Conservation (phyloP, 106 monocot species). For the Platanthera zijinensis region DNA sequence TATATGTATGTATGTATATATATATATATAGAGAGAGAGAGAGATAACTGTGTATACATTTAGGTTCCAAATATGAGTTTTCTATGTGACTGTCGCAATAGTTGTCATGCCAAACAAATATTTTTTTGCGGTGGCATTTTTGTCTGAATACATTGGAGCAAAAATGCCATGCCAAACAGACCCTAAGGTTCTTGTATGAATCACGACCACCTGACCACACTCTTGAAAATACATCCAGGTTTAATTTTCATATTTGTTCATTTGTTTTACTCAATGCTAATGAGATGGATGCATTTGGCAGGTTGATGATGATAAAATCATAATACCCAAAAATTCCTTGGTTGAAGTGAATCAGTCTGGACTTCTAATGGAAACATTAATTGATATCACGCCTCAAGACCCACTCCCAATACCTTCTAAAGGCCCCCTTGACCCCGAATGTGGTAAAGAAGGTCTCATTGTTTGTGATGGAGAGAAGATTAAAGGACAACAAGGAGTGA, state of each 20-base stretch:
- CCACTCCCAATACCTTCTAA: constrained; percentile 67
- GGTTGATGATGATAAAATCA: constrained; percentile 83
- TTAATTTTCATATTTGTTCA: constrained; percentile 4
- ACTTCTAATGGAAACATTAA: constrained; percentile 90
- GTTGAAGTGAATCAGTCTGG: constrained; percentile 92
- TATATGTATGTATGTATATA: no score
- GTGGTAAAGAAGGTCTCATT: constrained; percentile 68
- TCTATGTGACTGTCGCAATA: no score
- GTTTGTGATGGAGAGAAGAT: constrained; percentile 75
- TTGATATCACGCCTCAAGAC: constrained; percentile 80
- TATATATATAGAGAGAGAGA: no score
- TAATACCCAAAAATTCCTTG: constrained; percentile 75
- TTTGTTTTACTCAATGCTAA: neutral
- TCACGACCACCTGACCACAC: neutral
- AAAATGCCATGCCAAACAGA: no score
- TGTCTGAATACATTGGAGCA: no score
- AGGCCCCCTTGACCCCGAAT: constrained; percentile 64
- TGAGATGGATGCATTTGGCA: constrained; percentile 6
- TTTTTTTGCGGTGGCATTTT: no score
- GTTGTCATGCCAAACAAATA: no score
- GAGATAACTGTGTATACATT: no score
- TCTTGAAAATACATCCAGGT: neutral
- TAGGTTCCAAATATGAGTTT: no score
- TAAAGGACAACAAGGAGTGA: constrained; percentile 71
- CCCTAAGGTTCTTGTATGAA: neutral